Evolutionary conservation across 2,329 filamentous ascomycete genomes (phyloP).

Genomic region (Neofusicoccum laricinum): DNA sequence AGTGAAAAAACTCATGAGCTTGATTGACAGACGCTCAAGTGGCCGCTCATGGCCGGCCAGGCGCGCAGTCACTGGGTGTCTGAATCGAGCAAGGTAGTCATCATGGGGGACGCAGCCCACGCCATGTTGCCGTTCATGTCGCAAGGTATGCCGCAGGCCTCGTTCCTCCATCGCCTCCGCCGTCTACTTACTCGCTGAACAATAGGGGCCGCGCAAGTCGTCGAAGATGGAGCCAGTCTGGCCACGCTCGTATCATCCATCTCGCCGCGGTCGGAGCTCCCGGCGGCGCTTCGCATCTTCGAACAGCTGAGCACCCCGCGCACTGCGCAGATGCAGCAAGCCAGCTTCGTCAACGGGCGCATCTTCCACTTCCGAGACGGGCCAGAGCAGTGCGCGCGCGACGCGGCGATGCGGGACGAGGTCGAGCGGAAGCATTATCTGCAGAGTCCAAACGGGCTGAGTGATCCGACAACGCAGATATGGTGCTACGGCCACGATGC

Average conservation of each 20-base stretch:
- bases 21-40: conserved; percentile 24
- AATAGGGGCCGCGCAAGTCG: conserved; percentile 55
- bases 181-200: not conserved
- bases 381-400: conserved; percentile 23
- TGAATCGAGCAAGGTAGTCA: conserved; percentile 18
- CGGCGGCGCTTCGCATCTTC: conserved; percentile 35
- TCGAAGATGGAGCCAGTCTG: conserved; percentile 66
- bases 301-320: conserved; percentile 36
- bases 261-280: conserved; percentile 25
- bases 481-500: conserved; percentile 5
- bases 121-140: conserved; percentile 25
- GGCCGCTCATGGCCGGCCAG: conserved; percentile 21
- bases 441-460: conserved; percentile 2
- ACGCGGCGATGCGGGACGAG: conserved; percentile 21
- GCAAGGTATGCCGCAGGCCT: conserved; percentile 26
- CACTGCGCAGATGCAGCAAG: conserved; percentile 42
- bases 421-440: not conserved
- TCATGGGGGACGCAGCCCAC: conserved; percentile 25
- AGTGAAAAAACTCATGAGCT: conserved; percentile 28
- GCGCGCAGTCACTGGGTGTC: conserved; percentile 21
- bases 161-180: too few relatives aligned
- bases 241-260: conserved; percentile 43
- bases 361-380: conserved; percentile 43
- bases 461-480: conserved; percentile 4
- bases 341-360: conserved; percentile 45